These are phyloP conservation scores for bread wheat (Triticum aestivum) DNA, from an alignment of 176 grass and related monocot species.

Conservation along the genomic window DNA sequence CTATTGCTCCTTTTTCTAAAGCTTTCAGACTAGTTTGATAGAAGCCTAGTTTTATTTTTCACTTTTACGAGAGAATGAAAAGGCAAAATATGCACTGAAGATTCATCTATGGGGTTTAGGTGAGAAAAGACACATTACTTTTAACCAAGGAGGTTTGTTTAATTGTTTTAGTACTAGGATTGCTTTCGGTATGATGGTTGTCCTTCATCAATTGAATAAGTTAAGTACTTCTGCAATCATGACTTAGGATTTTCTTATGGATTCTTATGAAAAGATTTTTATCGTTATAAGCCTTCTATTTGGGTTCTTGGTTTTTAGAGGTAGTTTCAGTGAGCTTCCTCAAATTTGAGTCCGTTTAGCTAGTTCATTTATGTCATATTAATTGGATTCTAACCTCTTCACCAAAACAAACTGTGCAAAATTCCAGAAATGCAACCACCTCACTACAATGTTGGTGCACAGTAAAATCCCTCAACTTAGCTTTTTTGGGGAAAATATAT, in stretches of 20 bases:
- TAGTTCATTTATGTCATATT: neutral
- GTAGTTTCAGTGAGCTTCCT: neutral
- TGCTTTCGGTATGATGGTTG: neutral
- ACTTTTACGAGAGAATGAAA: constrained; percentile 36
- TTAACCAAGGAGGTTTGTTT: constrained; percentile 8
- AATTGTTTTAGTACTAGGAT: neutral
- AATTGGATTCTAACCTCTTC: neutral
- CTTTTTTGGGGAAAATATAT: neutral
- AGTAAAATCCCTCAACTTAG: neutral
- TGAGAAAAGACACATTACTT: constrained; percentile 42
- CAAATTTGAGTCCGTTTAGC: neutral
- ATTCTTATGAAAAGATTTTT: neutral
- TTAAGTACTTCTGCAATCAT: neutral
- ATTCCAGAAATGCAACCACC: neutral
- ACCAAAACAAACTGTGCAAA: neutral
- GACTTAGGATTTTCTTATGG: neutral
- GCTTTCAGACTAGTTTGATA: constrained; percentile 12
- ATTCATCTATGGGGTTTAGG: constrained; percentile 32
- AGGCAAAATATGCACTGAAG: constrained; percentile 23
- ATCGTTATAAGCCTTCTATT: neutral
- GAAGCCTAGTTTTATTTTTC: constrained; percentile 20
- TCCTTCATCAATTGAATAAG: constrained; percentile 15
- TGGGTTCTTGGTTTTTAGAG: neutral
- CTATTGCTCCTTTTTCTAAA: constrained; percentile 24
- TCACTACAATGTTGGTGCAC: neutral